These are phyloP conservation scores for Phytopythium vexans DNA, from an alignment of 352 stramenopile genomes.

Conservation along the genomic window DNA sequence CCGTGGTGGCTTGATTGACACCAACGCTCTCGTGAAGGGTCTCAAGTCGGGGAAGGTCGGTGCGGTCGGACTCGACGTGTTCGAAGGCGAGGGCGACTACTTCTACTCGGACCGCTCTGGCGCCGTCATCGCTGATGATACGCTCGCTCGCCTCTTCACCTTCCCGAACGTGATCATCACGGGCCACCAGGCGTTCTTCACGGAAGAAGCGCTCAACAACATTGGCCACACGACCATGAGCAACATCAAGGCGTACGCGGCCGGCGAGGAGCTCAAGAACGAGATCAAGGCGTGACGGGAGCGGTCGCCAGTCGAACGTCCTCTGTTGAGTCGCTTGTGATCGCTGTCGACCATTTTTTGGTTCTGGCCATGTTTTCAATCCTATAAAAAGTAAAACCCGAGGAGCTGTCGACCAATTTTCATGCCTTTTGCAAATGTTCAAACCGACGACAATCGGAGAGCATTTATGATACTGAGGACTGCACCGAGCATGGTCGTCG, in stretches of 20 bases:
- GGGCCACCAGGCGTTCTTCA: slow-evolving; percentile 81
- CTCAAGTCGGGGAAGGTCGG: slow-evolving; percentile 80
- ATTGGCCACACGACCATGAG: slow-evolving; percentile 73
- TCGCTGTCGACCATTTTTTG: too few species aligned
- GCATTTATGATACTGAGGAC: too few species aligned
- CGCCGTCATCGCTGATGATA: slow-evolving; percentile 63
- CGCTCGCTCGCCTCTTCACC: slow-evolving; percentile 67
- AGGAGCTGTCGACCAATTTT: too few species aligned
- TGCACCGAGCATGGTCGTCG: too few species aligned
- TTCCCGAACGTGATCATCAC: slow-evolving; percentile 85
- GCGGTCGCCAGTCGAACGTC: too few species aligned
- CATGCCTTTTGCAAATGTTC: too few species aligned
- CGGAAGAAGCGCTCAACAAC: slow-evolving; percentile 66
- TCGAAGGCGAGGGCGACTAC: slow-evolving; percentile 72
- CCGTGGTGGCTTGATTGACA: slow-evolving; percentile 86
- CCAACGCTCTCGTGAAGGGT: slow-evolving; percentile 69
- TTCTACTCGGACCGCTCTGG: slow-evolving; percentile 78
- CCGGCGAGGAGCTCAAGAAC: slow-evolving; percentile 41
- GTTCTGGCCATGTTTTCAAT: too few species aligned
- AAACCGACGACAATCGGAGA: too few species aligned
- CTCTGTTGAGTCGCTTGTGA: too few species aligned
- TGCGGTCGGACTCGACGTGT: slow-evolving; percentile 87
- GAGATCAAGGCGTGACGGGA: too few species aligned
- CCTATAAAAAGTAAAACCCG: too few species aligned
- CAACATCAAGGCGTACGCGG: slow-evolving; percentile 63